Conservation (phyloP, 352 stramenopile genomes). For the Porosira glacialis region DNA sequence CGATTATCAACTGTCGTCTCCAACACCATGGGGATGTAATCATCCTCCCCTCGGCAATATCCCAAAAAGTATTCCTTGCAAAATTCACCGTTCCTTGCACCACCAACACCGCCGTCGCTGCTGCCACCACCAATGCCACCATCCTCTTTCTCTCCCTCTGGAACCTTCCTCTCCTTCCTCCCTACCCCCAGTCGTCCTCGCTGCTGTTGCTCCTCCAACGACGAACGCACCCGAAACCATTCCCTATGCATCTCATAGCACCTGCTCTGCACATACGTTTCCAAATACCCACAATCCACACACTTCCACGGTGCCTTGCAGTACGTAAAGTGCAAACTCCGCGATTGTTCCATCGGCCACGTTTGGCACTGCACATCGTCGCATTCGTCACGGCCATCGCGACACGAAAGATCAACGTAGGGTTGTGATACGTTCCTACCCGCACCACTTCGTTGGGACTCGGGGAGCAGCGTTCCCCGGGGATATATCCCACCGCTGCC, state of each 20-base stretch:
- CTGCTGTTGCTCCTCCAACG: slow-evolving; percentile 71
- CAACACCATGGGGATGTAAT: too few species aligned
- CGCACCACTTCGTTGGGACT: too few species aligned
- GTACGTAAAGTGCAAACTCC: slow-evolving; percentile 71
- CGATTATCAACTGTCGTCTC: too few species aligned
- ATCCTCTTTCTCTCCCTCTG: too few species aligned
- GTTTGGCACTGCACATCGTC: slow-evolving; percentile 78
- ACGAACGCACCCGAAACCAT: slow-evolving; percentile 71
- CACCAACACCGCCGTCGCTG: slow-evolving; percentile 22
- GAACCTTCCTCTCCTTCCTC: too few species aligned
- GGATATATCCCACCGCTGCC: too few species aligned
- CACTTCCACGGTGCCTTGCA: slow-evolving; percentile 81
- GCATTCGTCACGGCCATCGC: slow-evolving; percentile 65
- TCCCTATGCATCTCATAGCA: slow-evolving; percentile 73
- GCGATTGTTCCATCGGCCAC: slow-evolving; percentile 53
- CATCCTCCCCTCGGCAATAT: too few species aligned
- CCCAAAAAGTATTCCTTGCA: too few species aligned
- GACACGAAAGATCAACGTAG: slow-evolving; percentile 58
- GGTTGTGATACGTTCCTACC: too few species aligned
- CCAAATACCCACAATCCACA: slow-evolving; percentile 41
- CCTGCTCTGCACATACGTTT: slow-evolving; percentile 60
- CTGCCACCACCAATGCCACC: slow-evolving; percentile 47
- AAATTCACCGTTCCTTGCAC: too few species aligned
- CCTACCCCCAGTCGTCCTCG: too few species aligned
- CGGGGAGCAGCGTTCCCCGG: too few species aligned